Percentiles rank a stretch among this genome's conserved stretches.
phyloP scores from a whole-genome alignment of 306 rosid species.

The Casuarina glauca region DNA sequence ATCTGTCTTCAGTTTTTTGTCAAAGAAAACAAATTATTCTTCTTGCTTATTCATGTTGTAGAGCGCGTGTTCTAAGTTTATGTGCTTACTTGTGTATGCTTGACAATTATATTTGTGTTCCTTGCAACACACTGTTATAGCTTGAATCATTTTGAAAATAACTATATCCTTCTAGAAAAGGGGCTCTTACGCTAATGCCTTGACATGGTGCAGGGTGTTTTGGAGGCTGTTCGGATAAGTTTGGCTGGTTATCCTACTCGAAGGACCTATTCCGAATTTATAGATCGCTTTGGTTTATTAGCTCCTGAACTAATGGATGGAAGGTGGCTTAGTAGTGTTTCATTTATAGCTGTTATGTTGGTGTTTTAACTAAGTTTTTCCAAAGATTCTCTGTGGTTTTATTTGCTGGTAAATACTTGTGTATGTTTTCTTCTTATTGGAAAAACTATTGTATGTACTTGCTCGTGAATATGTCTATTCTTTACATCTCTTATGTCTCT shows the following conservation, averaged over 20 bases:
- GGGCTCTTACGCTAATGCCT: neutral
- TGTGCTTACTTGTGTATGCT: neutral
- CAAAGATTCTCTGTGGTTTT: neutral
- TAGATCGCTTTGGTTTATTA: constrained; percentile 90
- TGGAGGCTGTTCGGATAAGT: constrained; percentile 98
- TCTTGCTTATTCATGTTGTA: neutral
- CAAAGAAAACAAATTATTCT: neutral
- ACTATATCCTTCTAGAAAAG: neutral
- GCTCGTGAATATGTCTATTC: neutral
- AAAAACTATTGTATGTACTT: neutral
- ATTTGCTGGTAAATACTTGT: neutral
- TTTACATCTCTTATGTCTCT: neutral
- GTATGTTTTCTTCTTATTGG: neutral
- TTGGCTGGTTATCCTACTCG: constrained; percentile 98
- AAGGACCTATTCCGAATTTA: constrained; percentile 79
- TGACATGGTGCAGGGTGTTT: constrained; percentile 70
- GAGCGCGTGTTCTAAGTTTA: neutral
- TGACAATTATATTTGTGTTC: neutral
- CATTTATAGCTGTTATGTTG: constrained; percentile 1
- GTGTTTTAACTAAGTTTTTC: neutral
- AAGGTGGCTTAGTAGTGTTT: constrained; percentile 52
- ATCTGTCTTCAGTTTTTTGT: neutral
- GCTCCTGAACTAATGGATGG: constrained; percentile 70
- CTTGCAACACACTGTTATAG: neutral
- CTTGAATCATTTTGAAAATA: neutral